Evolutionary conservation across 257 asterid species (phyloP).

Genomic region (Knoxia roxburghii): DNA sequence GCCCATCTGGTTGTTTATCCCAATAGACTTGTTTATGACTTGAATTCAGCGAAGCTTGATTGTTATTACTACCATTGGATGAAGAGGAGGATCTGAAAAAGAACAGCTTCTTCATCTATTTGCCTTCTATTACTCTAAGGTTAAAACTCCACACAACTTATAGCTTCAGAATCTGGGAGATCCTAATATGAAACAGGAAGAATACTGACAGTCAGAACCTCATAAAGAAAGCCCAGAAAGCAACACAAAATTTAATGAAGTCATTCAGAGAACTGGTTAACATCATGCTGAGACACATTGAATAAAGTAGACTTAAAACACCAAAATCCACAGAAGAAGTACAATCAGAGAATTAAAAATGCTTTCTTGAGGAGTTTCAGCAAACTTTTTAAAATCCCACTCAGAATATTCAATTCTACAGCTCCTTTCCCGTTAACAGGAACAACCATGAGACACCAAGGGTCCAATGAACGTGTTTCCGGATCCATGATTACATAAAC

Average conservation of each 20-base stretch:
- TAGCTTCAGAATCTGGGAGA: constrained; percentile 2
- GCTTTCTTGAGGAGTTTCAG: constrained; percentile 22
- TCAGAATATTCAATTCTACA: constrained; percentile 34
- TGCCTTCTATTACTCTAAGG: constrained; percentile 24
- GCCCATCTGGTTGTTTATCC: constrained; percentile 49
- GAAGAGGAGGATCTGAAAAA: constrained; percentile 68
- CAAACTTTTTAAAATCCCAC: constrained; percentile 15
- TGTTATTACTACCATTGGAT: constrained; percentile 33
- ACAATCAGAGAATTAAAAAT: constrained; percentile 11
- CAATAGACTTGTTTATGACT: constrained; percentile 54
- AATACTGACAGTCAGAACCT: not conserved
- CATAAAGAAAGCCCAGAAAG: constrained; percentile 2
- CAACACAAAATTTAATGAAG: not conserved
- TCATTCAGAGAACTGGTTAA: not conserved
- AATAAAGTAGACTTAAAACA: constrained; percentile 1
- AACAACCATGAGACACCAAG: constrained; percentile 39
- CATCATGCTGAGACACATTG: not conserved
- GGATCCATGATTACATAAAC: constrained; percentile 39
- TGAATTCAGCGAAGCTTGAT: constrained; percentile 53
- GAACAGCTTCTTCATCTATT: constrained; percentile 84
- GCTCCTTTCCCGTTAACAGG: constrained; percentile 33
- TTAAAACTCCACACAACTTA: constrained; percentile 24
- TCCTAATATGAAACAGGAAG: constrained; percentile 2
- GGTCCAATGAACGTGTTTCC: constrained; percentile 39
- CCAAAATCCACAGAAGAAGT: not conserved